A percentile compares a stretch with the other conserved stretches of the same genome.
Evolutionary conservation across 1,284 basidiomycete species (phyloP).

Genomic region (Apiotrichum mycotoxinovorans): DNA sequence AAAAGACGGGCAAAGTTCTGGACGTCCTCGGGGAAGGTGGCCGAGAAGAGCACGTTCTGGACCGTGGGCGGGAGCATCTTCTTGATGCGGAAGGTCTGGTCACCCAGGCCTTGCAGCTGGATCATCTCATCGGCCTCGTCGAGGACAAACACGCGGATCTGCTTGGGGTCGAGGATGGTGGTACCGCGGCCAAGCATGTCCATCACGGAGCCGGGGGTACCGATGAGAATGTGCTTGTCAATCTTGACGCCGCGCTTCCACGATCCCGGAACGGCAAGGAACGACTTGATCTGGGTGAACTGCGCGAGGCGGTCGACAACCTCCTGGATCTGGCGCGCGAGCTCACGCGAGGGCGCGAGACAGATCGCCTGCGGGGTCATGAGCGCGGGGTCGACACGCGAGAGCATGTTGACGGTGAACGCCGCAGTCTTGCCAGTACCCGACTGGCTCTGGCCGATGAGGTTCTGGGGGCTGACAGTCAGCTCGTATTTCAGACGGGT

Average conservation of each 20-base stretch:
- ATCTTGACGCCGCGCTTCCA: constrained; percentile 55
- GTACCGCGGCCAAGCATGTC: constrained; percentile 63
- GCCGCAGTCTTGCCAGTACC: constrained; percentile 99
- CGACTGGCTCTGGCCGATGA: constrained; percentile 99
- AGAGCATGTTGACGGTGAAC: constrained; percentile 96
- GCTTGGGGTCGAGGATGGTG: constrained; percentile 60
- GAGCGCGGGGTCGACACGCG: constrained; percentile 79
- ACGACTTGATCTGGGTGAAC: constrained; percentile 86
- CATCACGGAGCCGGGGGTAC: constrained; percentile 92
- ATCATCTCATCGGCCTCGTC: constrained; percentile 99
- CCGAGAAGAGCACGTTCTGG: constrained; percentile 95
- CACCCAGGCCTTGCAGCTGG: constrained; percentile 91
- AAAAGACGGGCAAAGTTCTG: constrained; percentile 85
- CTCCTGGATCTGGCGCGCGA: constrained; percentile 96
- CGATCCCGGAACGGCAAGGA: constrained; percentile 89
- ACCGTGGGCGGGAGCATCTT: constrained; percentile 60
- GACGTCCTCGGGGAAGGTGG: constrained; percentile 94
- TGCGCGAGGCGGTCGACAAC: constrained; percentile 93
- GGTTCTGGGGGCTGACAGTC: constrained; percentile 74
- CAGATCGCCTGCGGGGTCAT: constrained; percentile 89
- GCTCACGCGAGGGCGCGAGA: constrained; percentile 89
- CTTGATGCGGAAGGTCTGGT: constrained; percentile 91
- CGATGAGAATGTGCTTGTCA: constrained; percentile 87
- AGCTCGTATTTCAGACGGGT: background rate
- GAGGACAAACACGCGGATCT: constrained; percentile 89